These are phyloP conservation scores for Penicillium sp. DNA, from an alignment of 2,329 filamentous ascomycete species.

Conservation along the genomic window DNA sequence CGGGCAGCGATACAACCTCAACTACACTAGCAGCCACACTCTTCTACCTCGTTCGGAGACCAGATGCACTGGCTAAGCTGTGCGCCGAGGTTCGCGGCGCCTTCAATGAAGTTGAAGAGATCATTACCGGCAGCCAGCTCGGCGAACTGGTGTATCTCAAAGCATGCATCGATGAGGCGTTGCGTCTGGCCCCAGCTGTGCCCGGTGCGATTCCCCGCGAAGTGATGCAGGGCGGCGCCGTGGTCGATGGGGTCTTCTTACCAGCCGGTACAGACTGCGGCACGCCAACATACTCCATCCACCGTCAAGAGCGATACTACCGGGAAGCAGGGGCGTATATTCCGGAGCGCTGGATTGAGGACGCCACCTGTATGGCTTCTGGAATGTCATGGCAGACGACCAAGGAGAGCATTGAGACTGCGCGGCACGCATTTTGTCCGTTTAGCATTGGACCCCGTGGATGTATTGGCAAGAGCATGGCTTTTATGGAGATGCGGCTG, in stretches of 20 bases:
- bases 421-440: constrained; percentile 70
- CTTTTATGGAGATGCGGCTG: constrained; percentile 43
- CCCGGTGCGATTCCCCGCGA: constrained; percentile 40
- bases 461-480: constrained; percentile 46
- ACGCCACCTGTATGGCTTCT: constrained; percentile 42
- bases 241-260: constrained; percentile 39
- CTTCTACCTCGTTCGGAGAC: constrained; percentile 42
- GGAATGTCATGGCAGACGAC: constrained; percentile 41
- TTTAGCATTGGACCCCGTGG: constrained; percentile 44
- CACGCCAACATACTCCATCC: constrained; percentile 65
- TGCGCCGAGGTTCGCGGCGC: constrained; percentile 36
- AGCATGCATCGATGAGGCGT: constrained; percentile 43
- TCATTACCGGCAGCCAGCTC: constrained; percentile 35
- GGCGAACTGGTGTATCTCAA: constrained; percentile 41
- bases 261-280: constrained; percentile 60
- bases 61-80: constrained; percentile 31
- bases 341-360: constrained; percentile 65
- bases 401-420: constrained; percentile 51
- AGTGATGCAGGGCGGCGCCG: constrained; percentile 38
- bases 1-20: constrained; percentile 69
- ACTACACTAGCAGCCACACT: constrained; percentile 53
- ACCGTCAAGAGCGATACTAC: constrained; percentile 65
- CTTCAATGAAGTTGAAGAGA: constrained; percentile 39
- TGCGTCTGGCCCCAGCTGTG: constrained; percentile 42
- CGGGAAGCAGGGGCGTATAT: constrained; percentile 57